Evolutionary conservation across 805 yeast species (phyloP).

Genomic region (Kazachstania taianensis): DNA sequence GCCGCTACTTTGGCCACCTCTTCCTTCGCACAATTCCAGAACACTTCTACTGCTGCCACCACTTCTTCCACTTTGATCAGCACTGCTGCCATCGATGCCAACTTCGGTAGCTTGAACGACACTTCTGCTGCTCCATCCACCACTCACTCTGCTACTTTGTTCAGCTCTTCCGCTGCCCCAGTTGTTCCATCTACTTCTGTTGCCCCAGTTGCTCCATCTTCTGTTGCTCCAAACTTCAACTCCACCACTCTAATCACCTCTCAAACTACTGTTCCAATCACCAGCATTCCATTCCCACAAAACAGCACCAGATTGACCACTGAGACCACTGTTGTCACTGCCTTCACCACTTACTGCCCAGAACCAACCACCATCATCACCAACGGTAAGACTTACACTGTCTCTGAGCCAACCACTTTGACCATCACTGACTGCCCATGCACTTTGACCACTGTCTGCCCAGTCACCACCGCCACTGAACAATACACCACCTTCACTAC

Average conservation of each 20-base stretch:
- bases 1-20: too few relatives aligned
- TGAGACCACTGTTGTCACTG: conserved; percentile 44
- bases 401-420: conserved; percentile 69
- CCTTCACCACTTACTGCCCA: conserved; percentile 78
- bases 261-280: neutral
- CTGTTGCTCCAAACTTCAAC: neutral
- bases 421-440: conserved; percentile 67
- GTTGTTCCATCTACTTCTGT: neutral
- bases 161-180: too few relatives aligned
- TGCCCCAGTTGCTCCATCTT: neutral
- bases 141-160: neutral
- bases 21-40: too few relatives aligned
- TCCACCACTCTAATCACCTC: neutral
- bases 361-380: conserved; percentile 53
- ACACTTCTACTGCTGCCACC: too few relatives aligned
- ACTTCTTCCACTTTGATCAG: too few relatives aligned
- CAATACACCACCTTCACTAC: neutral
- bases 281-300: neutral
- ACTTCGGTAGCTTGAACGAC: too few relatives aligned
- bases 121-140: neutral
- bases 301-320: conserved; percentile 6
- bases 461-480: conserved; percentile 3
- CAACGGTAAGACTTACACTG: conserved; percentile 62
- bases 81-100: too few relatives aligned
- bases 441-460: conserved; percentile 35